Base-by-base conservation (phyloP, 1,284 basidiomycete species). In the Trichosporon asahii region DNA sequence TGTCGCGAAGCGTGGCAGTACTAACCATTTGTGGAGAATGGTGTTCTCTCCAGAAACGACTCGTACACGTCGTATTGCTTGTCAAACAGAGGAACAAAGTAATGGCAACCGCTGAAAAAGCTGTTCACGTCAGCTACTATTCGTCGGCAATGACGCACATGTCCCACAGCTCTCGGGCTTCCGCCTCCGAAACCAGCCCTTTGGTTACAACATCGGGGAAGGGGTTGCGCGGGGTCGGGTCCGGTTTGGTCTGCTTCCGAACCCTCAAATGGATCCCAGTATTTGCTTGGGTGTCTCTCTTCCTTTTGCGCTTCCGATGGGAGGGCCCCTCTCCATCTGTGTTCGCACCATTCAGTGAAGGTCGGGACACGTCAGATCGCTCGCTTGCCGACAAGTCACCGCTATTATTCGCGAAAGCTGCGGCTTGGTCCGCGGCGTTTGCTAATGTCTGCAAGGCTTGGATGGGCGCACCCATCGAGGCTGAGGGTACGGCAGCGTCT, bases 31-130 rank as follows among this genome's bases (percentile, higher is more conserved):
- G 80, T 82, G 2, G 94, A 95, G 89, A 94, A 97, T 2, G 94
- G 94, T 3, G 91, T 92, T 72, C 94, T 90, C 79, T 94, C 93
- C 85, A 90, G 90, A 73, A 94, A 87, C 74, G 89, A 89, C 80
- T 95, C 94, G 84, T 93, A 95, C 1, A 91, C 92, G 86, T 97
- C 94, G 82, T 93, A 95, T 69, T 86, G 86, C 33, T 92, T 91
- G 84, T 95, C 93, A 85, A 94, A 95, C 66, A 95, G 87, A 53
- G 94, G 94, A 72, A 96, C 94, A 85, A 96, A 96, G 80, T 95
- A 88, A 85, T 96, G 92, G 83, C 94, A 96, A 68, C 94, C 94
- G 68, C 91, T 90, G 85, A 96, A 96, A 87, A 97, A 97, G 77
- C 93, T 95, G 85, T 33, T 64, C 70, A 64, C 49, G 71, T 75